These are phyloP conservation scores for Naematelia encephala DNA, from an alignment of 768 basidiomycete genomes.

Conservation along the genomic window DNA sequence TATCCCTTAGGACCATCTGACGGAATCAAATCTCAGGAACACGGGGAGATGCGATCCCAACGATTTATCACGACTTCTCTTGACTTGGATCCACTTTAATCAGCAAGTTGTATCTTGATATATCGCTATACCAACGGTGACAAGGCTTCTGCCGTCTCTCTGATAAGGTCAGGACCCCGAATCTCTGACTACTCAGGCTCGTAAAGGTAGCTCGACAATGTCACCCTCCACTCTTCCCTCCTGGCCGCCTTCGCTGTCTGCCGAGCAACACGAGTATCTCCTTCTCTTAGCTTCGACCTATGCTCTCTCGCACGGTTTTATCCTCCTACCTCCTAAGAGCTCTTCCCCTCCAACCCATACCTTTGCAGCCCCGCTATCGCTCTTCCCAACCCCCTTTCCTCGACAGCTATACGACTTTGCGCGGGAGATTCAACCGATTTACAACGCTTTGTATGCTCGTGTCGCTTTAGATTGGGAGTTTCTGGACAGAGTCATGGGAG, in stretches of 20 bases:
- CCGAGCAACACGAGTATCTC: constrained; percentile 61
- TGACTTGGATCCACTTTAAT: too few relatives aligned
- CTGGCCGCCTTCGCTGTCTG: constrained; percentile 73
- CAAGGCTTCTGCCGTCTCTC: too few relatives aligned
- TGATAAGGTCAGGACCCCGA: too few relatives aligned
- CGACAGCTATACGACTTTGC: constrained; percentile 66
- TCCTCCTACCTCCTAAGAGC: constrained; percentile 56
- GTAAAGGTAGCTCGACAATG: constrained; percentile 1
- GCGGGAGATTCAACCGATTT: constrained; percentile 65
- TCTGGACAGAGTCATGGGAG: constrained; percentile 79
- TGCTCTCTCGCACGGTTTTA: constrained; percentile 75
- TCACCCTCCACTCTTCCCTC: constrained; percentile 31
- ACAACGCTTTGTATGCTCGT: constrained; percentile 80
- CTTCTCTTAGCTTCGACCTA: constrained; percentile 70
- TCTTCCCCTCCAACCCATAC: constrained; percentile 57
- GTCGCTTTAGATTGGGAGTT: constrained; percentile 76
- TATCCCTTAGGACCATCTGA: background rate
- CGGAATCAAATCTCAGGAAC: background rate
- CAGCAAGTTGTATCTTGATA: too few relatives aligned
- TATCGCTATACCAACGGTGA: too few relatives aligned
- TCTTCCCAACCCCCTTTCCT: constrained; percentile 86
- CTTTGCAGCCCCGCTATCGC: constrained; percentile 83
- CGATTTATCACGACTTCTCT: too few relatives aligned
- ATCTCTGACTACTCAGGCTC: background rate
- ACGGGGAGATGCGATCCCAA: background rate